phyloP scores from a whole-genome alignment of 176 grass and related monocot species.

The Oryza glaberrima region DNA sequence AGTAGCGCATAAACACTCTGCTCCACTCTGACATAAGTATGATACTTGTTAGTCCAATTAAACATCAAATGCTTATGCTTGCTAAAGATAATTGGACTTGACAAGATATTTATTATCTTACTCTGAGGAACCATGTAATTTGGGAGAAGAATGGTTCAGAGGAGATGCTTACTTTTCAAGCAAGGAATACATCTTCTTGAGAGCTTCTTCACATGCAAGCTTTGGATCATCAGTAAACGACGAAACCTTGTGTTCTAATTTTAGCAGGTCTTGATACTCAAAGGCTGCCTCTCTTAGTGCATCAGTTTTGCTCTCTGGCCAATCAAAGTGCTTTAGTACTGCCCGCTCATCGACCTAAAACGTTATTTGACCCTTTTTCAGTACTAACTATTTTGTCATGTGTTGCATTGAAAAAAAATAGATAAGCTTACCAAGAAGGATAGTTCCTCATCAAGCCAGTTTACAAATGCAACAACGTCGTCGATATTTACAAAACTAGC shows the following conservation, averaged over 20 bases:
- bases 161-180: constrained; percentile 78
- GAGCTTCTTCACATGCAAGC: constrained; percentile 75
- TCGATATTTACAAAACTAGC: constrained; percentile 63
- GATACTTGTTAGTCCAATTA: background rate
- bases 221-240: constrained; percentile 70
- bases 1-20: constrained; percentile 91
- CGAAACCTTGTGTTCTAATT: constrained; percentile 72
- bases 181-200: constrained; percentile 97
- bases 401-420: background rate
- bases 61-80: background rate
- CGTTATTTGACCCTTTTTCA: constrained; percentile 11
- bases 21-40: constrained; percentile 64
- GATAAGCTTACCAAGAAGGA: constrained; percentile 81
- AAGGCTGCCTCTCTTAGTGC: constrained; percentile 83
- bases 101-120: background rate
- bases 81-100: background rate
- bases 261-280: constrained; percentile 77
- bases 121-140: background rate
- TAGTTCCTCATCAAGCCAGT: constrained; percentile 95
- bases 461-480: constrained; percentile 78
- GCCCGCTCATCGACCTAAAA: constrained; percentile 91
- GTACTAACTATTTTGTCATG: background rate
- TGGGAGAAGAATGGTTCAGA: constrained; percentile 27
- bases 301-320: constrained; percentile 94
- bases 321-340: constrained; percentile 96